These are phyloP conservation scores for Alternaria burnsii DNA, from an alignment of 2,329 filamentous ascomycete species.

Conservation along the genomic window DNA sequence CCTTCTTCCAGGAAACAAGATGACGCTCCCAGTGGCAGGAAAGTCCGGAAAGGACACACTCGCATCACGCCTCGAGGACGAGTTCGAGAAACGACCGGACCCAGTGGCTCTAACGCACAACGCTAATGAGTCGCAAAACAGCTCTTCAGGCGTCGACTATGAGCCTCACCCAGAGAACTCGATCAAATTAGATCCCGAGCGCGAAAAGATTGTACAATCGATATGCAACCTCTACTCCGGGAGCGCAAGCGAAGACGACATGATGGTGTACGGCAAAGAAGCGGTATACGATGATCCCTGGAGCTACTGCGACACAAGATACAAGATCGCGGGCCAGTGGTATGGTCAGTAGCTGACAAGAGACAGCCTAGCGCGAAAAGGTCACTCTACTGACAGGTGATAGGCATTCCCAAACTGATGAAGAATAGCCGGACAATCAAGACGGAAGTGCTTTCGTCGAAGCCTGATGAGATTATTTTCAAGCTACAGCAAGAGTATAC, in stretches of 20 bases:
- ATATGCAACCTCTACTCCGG: slow-evolving; percentile 59
- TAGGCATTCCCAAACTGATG: slow-evolving; percentile 56
- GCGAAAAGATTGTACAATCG: slow-evolving; percentile 53
- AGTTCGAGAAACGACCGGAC: slow-evolving; percentile 33
- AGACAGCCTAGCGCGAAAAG: not conserved
- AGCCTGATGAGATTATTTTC: slow-evolving; percentile 55
- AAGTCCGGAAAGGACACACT: slow-evolving; percentile 22
- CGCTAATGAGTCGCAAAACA: slow-evolving; percentile 35
- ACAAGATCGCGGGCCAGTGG: slow-evolving; percentile 63
- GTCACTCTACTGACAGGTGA: not conserved
- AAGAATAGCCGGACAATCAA: slow-evolving; percentile 51
- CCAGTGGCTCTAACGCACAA: slow-evolving; percentile 44
- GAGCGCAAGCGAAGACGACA: slow-evolving; percentile 58
- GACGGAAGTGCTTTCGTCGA: slow-evolving; percentile 53
- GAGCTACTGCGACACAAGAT: slow-evolving; percentile 60
- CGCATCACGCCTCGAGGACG: slow-evolving; percentile 17
- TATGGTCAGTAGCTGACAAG: slow-evolving; percentile 43
- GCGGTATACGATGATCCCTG: slow-evolving; percentile 60
- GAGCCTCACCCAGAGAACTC: slow-evolving; percentile 37
- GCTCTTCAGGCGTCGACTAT: slow-evolving; percentile 41
- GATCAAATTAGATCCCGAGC: slow-evolving; percentile 26
- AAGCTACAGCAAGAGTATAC: slow-evolving; percentile 61
- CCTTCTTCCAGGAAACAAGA: not conserved
- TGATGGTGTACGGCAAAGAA: slow-evolving; percentile 59
- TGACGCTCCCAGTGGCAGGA: slow-evolving; percentile 10